Percentiles rank a stretch among this genome's conserved stretches.
phyloP scores from a whole-genome alignment of 345 rosid species.

The Hirschfeldia incana region DNA sequence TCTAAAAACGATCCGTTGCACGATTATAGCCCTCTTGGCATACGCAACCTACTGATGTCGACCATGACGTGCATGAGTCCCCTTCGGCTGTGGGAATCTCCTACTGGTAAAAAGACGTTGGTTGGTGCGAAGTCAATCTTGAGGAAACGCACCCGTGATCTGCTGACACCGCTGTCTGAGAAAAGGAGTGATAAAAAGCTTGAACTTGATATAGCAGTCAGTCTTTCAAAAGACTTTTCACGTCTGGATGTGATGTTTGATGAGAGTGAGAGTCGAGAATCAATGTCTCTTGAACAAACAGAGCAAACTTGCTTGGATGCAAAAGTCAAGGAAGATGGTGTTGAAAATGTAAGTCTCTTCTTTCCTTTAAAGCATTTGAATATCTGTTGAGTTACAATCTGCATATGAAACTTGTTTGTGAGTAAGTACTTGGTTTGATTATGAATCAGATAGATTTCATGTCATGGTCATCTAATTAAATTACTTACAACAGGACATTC shows the following conservation, averaged over 20 bases:
- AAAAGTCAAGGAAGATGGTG: conserved; percentile 37
- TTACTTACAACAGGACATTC: background rate
- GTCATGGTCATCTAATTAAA: background rate
- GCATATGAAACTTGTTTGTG: background rate
- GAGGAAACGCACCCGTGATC: conserved; percentile 82
- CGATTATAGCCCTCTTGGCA: conserved; percentile 96
- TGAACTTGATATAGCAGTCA: conserved; percentile 65
- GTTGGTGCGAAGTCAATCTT: conserved; percentile 78
- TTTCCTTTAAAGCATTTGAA: background rate
- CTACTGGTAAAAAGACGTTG: conserved; percentile 83
- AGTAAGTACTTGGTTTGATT: background rate
- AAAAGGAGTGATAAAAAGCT: conserved; percentile 80
- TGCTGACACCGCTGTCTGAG: conserved; percentile 89
- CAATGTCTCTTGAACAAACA: conserved; percentile 27
- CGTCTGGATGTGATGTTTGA: conserved; percentile 83
- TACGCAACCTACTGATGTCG: conserved; percentile 91
- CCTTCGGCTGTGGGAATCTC: conserved; percentile 90
- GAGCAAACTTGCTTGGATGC: conserved; percentile 36
- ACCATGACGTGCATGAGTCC: conserved; percentile 89
- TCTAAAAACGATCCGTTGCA: conserved; percentile 58
- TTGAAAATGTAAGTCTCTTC: conserved; percentile 47
- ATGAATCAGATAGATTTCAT: background rate
- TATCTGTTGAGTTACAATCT: conserved; percentile 14
- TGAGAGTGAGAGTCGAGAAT: conserved; percentile 44
- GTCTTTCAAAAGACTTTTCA: conserved; percentile 74